Evolutionary conservation across 805 yeast species (phyloP), one percentile per base, ranked within the genome.

Genomic region (Kodamaea sagamina): DNA sequence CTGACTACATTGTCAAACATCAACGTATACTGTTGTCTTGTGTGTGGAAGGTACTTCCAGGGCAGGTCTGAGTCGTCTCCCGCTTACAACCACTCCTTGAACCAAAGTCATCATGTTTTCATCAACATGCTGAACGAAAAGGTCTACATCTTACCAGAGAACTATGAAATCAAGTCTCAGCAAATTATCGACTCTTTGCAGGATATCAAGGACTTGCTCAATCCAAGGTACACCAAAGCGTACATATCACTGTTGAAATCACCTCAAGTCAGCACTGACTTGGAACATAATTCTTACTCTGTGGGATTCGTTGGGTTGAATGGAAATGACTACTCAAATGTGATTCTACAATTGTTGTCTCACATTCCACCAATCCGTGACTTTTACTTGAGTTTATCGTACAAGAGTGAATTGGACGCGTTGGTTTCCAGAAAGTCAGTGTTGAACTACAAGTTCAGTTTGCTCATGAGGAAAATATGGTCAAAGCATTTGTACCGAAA

Each of bases 221-320:
- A 72, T 39, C 93, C 95, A 0, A 57, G 53, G 0, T 85, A 74
- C 50, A 51, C 65, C 0, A 41, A 41, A 3, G 52, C 58, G 0
- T 65, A 68, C 8, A 55, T 82, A 2, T 19, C 34, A 2, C 43
- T 42, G 0, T 56, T 80, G 29, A 17, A 13, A 11, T n/a, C 13
- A 51, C 62, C 43, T 32, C 19, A 27, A 15, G 39, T 43, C 9
- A 40, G 38, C 18, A 15, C 11, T 10, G 44, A 36, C 29, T 57
- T 81, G 29, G 57, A 65, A 31, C 71, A 71, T 8, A 63, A 67
- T 12, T 41, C 57, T 2, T 86, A 84, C 52, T 49, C 58, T 4
- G 82, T 82, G 2, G 93, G 95, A 0, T 82, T 69, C 51, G 67
- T 86, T 24, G 89, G 92, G 0, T 50, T 86, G 42, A 82, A 77